Conservation (phyloP, 129 eudicot genomes). For the Tagetes patula region DNA sequence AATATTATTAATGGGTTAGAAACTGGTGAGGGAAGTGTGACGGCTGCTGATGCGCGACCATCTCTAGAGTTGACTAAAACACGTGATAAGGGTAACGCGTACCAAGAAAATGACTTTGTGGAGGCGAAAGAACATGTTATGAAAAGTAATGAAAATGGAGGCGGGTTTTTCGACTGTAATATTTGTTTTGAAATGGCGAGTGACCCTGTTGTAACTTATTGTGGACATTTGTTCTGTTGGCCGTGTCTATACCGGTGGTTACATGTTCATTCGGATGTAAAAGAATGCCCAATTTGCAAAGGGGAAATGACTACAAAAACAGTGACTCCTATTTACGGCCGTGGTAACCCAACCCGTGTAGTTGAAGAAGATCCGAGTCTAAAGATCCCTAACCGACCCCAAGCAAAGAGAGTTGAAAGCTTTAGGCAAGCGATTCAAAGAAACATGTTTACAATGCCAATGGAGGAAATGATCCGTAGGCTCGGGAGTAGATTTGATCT, state of each 20-base stretch:
- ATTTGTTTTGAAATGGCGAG: slow-evolving; percentile 71
- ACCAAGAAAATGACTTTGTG: slow-evolving; percentile 26
- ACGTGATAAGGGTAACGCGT: slow-evolving; percentile 36
- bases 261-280: slow-evolving; percentile 59
- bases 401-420: slow-evolving; percentile 72
- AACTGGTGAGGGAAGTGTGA: slow-evolving; percentile 80
- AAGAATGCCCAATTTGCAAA: slow-evolving; percentile 84
- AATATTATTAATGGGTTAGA: slow-evolving; percentile 45
- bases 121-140: slow-evolving; percentile 51
- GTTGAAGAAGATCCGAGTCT: slow-evolving; percentile 49
- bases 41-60: slow-evolving; percentile 40
- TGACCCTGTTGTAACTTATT: slow-evolving; percentile 81
- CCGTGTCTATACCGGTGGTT: slow-evolving; percentile 85
- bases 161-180: slow-evolving; percentile 74
- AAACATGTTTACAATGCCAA: slow-evolving; percentile 56
- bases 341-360: slow-evolving; percentile 43
- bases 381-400: slow-evolving; percentile 73
- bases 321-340: slow-evolving; percentile 77
- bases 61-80: slow-evolving; percentile 38
- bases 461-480: slow-evolving; percentile 90
- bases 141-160: slow-evolving; percentile 47
- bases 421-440: slow-evolving; percentile 77
- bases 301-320: slow-evolving; percentile 65
- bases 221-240: slow-evolving; percentile 93
- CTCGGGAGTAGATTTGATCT: slow-evolving; percentile 75